These are phyloP conservation scores for Phytophthora chlamydospora DNA, from an alignment of 352 stramenopile genomes.

Conservation along the genomic window DNA sequence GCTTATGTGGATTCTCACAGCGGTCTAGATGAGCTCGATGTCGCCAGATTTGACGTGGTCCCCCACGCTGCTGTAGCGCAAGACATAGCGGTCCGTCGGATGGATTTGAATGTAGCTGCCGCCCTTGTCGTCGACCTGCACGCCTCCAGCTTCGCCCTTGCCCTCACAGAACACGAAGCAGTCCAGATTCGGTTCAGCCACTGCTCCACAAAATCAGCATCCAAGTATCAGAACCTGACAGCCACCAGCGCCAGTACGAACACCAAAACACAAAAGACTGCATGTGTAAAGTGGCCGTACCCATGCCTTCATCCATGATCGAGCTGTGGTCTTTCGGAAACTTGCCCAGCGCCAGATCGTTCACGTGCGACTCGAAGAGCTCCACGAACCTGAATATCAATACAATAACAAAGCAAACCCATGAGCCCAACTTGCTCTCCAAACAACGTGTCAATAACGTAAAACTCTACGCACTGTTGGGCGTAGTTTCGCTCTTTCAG, in stretches of 20 bases:
- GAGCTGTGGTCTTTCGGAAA: conserved; percentile 69
- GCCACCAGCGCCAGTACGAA: background rate
- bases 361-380: conserved; percentile 77
- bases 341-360: conserved; percentile 65
- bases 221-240: conserved; percentile 11
- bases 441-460: too few species aligned
- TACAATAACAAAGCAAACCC: conserved; percentile 7
- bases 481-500: conserved; percentile 78
- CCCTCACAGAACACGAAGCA: conserved; percentile 86
- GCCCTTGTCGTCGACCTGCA: conserved; percentile 80
- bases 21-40: conserved; percentile 53
- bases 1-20: conserved; percentile 14
- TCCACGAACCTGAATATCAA: conserved; percentile 45
- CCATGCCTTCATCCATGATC: conserved; percentile 69
- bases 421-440: too few species aligned
- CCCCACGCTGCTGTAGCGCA: conserved; percentile 73
- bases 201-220: conserved; percentile 31
- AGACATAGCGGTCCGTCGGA: conserved; percentile 66
- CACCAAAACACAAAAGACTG: background rate
- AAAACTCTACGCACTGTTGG: conserved; percentile 53
- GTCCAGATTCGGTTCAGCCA: conserved; percentile 75
- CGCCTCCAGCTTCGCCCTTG: conserved; percentile 50
- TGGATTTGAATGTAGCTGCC: conserved; percentile 67
- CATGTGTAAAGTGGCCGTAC: conserved; percentile 32
- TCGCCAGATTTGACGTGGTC: conserved; percentile 61